These are phyloP conservation scores for Podospora bellae-mahoneyi DNA, from an alignment of 495 filamentous ascomycete genomes.

Conservation along the genomic window DNA sequence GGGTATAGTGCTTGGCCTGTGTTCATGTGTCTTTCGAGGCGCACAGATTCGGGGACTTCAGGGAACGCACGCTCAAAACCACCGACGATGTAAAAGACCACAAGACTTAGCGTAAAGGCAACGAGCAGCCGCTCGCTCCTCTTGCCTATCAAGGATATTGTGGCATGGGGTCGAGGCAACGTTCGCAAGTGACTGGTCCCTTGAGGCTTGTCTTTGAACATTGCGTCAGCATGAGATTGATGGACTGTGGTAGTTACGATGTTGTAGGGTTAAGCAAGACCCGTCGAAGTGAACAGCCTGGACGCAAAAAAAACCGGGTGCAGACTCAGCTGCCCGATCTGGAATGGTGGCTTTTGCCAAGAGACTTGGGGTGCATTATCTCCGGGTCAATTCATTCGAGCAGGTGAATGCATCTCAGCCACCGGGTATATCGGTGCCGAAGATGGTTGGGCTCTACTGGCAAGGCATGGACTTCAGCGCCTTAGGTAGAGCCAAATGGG, in stretches of 20 bases:
- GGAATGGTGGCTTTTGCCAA: not conserved
- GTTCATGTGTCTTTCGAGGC: slow-evolving; percentile 20
- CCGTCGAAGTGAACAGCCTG: not conserved
- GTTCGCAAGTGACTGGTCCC: not conserved
- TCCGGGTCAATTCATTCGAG: not conserved
- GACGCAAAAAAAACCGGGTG: not conserved
- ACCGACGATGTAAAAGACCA: not conserved
- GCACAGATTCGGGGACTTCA: not conserved
- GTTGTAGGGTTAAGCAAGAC: not conserved
- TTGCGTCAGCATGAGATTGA: not conserved
- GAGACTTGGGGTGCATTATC: not conserved
- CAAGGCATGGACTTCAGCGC: too few relatives aligned
- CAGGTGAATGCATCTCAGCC: not conserved
- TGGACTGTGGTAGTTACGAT: not conserved
- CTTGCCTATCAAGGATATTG: not conserved
- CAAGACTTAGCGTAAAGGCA: not conserved
- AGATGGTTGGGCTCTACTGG: too few relatives aligned
- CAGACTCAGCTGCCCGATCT: not conserved
- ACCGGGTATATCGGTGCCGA: not conserved
- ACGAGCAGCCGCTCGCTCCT: not conserved
- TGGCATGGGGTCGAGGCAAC: not conserved
- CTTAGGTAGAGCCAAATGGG: too few relatives aligned
- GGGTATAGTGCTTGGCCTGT: slow-evolving; percentile 5
- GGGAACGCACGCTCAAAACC: not conserved
- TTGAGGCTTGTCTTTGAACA: not conserved